These are phyloP conservation scores for Chalaropsis ovoidea DNA, from an alignment of 2,329 filamentous ascomycete species.

Conservation along the genomic window DNA sequence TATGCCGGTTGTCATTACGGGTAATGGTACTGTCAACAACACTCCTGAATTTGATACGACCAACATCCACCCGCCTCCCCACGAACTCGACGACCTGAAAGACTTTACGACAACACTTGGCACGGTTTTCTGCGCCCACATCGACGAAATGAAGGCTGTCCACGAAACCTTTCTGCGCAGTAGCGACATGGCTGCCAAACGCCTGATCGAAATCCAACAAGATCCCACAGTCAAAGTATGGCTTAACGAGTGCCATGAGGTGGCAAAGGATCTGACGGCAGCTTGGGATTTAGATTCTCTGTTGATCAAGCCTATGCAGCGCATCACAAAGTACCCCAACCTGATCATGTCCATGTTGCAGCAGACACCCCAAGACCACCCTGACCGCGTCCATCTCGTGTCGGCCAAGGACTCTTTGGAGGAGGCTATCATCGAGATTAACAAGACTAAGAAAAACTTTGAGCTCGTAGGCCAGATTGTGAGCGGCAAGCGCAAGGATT, in stretches of 20 bases:
- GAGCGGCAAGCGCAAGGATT: slow-evolving; percentile 68
- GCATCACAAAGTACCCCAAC: slow-evolving; percentile 86
- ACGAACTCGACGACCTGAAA: slow-evolving; percentile 42
- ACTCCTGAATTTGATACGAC: slow-evolving; percentile 37
- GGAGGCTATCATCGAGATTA: slow-evolving; percentile 71
- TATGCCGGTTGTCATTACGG: slow-evolving; percentile 38
- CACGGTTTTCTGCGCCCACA: slow-evolving; percentile 45
- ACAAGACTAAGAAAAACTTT: slow-evolving; percentile 90
- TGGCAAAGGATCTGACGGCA: slow-evolving; percentile 80
- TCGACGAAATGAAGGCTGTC: slow-evolving; percentile 50
- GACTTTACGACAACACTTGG: slow-evolving; percentile 46
- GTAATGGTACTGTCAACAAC: slow-evolving; percentile 33
- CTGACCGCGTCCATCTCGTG: slow-evolving; percentile 59
- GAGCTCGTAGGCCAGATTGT: slow-evolving; percentile 88
- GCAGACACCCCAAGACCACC: slow-evolving; percentile 70
- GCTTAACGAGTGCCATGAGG: slow-evolving; percentile 86
- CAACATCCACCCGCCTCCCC: slow-evolving; percentile 33
- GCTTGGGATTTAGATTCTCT: slow-evolving; percentile 94
- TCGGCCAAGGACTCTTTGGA: slow-evolving; percentile 46
- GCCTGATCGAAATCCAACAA: slow-evolving; percentile 52
- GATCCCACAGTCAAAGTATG: slow-evolving; percentile 63
- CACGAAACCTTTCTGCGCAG: slow-evolving; percentile 55
- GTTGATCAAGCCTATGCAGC: slow-evolving; percentile 94
- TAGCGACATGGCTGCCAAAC: slow-evolving; percentile 52
- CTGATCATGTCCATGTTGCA: slow-evolving; percentile 71